These are phyloP conservation scores for Infundibulicybe gibba DNA, from an alignment of 768 basidiomycete genomes.

Conservation along the genomic window DNA sequence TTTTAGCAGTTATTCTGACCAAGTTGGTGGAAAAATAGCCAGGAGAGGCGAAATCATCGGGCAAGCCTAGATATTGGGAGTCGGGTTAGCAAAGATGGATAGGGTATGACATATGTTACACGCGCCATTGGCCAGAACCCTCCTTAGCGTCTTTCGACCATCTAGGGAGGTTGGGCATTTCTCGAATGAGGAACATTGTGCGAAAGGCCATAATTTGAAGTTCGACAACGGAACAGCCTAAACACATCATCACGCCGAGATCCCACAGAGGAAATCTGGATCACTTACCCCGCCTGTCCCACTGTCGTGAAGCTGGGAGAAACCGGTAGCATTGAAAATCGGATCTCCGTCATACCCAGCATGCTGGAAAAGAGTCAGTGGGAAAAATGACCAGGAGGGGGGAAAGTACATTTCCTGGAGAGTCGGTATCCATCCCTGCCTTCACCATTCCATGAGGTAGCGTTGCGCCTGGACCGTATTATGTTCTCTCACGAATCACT, in stretches of 20 bases:
- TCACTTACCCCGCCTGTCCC: conserved; percentile 56
- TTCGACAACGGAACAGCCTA: conserved; percentile 54
- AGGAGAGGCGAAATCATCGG: conserved; percentile 60
- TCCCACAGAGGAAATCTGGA: not conserved
- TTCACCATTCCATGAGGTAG: conserved; percentile 72
- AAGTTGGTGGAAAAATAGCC: conserved; percentile 66
- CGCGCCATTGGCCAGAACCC: conserved; percentile 46
- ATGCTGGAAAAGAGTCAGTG: conserved; percentile 18
- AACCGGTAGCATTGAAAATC: conserved; percentile 45
- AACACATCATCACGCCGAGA: not conserved
- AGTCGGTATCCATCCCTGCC: conserved; percentile 64
- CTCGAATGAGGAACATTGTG: conserved; percentile 47
- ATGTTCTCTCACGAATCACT: not conserved
- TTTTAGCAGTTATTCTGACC: conserved; percentile 22
- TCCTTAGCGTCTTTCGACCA: conserved; percentile 42
- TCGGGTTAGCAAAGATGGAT: not conserved
- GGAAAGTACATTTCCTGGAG: conserved; percentile 49
- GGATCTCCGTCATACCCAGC: conserved; percentile 46
- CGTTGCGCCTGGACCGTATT: conserved; percentile 44
- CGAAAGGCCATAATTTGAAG: conserved; percentile 59
- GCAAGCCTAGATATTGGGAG: conserved; percentile 31
- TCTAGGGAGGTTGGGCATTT: conserved; percentile 46
- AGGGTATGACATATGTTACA: conserved; percentile 2
- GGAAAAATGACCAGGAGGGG: not conserved
- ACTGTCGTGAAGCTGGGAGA: conserved; percentile 61